Conservation (phyloP, 2,329 filamentous ascomycete genomes). For the Ophiostoma pallidulum region DNA sequence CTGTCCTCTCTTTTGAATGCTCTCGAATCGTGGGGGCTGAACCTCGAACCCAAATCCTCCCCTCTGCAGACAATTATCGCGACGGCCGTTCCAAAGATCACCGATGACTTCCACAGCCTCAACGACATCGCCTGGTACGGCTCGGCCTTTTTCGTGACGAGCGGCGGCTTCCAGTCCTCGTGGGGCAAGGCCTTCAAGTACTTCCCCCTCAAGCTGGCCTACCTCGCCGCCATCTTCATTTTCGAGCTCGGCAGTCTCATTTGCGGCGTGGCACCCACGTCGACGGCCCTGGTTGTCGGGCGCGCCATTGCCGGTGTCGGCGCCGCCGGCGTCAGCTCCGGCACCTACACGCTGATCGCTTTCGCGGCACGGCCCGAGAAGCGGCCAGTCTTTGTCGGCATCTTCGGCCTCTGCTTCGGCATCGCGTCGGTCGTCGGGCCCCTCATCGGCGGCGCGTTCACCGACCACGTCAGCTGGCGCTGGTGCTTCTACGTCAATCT, state of each 20-base stretch:
- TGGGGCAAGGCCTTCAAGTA: conserved; percentile 42
- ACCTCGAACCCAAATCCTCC: background rate
- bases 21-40: background rate
- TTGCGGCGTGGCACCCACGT: conserved; percentile 39
- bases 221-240: conserved; percentile 37
- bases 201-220: conserved; percentile 42
- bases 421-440: conserved; percentile 24
- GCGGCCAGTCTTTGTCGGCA: conserved; percentile 23
- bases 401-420: conserved; percentile 15
- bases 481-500: conserved; percentile 27
- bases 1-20: background rate
- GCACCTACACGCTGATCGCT: conserved; percentile 32
- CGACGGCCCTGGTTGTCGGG: conserved; percentile 40
- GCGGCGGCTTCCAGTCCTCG: conserved; percentile 35
- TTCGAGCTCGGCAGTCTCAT: conserved; percentile 47
- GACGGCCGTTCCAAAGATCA: conserved; percentile 48
- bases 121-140: conserved; percentile 52
- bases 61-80: conserved; percentile 42
- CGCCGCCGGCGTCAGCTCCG: conserved; percentile 32
- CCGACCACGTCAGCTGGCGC: conserved; percentile 20
- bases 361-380: conserved; percentile 20
- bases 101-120: conserved; percentile 41
- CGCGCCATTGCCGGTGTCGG: conserved; percentile 39
- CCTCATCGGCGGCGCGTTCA: conserved; percentile 21
- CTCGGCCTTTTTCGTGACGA: conserved; percentile 42